Evolutionary conservation across 1,284 basidiomycete genomes (phyloP).

Genomic region (Quambalaria eucalypti): DNA sequence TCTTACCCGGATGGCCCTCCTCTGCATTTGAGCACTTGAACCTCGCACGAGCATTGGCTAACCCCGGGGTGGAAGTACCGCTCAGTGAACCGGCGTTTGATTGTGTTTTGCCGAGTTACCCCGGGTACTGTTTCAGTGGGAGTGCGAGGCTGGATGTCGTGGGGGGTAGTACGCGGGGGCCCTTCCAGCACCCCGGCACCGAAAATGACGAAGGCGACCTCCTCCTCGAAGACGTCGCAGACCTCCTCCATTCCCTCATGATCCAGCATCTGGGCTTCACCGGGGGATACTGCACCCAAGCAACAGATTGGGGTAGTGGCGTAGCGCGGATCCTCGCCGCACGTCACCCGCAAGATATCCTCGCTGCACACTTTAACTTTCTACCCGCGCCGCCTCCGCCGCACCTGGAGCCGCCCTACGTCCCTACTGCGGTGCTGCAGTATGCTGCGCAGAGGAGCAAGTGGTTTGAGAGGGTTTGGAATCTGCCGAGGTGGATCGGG

Average conservation of each 20-base stretch:
- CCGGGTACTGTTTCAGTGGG: conserved; percentile 36
- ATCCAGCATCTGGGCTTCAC: conserved; percentile 19
- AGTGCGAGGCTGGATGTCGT: conserved; percentile 2
- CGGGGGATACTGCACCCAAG: conserved; percentile 25
- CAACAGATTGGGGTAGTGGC: conserved; percentile 27
- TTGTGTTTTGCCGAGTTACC: conserved; percentile 41
- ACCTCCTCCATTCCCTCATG: conserved; percentile 34
- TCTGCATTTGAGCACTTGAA: conserved; percentile 40
- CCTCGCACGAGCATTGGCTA: conserved; percentile 34
- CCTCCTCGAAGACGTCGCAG: conserved; percentile 24
- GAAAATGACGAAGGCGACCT: conserved; percentile 20
- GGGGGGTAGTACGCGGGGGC: neutral
- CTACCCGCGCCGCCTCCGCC: conserved; percentile 19
- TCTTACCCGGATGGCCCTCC: conserved; percentile 45
- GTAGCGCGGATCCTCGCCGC: conserved; percentile 18
- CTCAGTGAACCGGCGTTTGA: conserved; percentile 26
- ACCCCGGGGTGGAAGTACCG: conserved; percentile 20
- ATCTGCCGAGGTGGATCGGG: neutral
- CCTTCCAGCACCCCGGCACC: neutral
- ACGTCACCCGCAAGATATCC: conserved; percentile 14
- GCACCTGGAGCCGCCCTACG: conserved; percentile 13
- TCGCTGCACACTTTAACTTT: conserved; percentile 31
- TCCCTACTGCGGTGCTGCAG: conserved; percentile 9
- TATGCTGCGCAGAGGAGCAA: no score
- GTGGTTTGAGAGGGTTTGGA: no score